Evolutionary conservation across 495 filamentous ascomycete species (phyloP), one percentile per base, ranked within the genome.

Genomic region (Aspergillus conjunctus): DNA sequence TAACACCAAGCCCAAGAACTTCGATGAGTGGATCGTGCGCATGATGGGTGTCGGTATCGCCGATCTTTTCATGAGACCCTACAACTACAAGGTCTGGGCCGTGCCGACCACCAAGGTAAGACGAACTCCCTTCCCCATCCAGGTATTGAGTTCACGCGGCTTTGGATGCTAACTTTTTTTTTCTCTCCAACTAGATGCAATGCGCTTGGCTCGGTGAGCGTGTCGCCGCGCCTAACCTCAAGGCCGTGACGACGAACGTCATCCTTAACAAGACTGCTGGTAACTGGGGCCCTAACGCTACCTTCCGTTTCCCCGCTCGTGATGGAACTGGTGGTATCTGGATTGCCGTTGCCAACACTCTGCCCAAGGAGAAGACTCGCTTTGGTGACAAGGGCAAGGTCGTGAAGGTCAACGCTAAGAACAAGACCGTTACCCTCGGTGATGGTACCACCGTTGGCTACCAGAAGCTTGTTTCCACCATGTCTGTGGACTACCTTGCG

Each of bases 31-130:
- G 94, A 98, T 99, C 69, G 74, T 98, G 62, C 86, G 93, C 58
- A 95, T 86, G 79, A 93, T 91, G 84, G 94, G 94, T 68, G 77
- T 79, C 65, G 94, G 95, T 66, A 83, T 99, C 64, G 94, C 94
- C 59, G 87, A 99, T 75, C 80, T 93, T 56, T 99, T 99, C 87
- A 99, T 99, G 94, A 81, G 95, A 68, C 94, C 94, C 48, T 99
- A 99, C 85, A 99, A 99, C 86, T 98, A 86, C 87, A 99, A 99
- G 81, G 94, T 98, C 71, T 99, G 94, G 94, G 95, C 94, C 59
- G 93, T 98, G 68, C 94, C 95, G 41, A 98, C 95, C 26, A 95
- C 90, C 59, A 96, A 95, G 89, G 94, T 97, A 83, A 62, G 79
- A n/a, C 56, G 56, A 18, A 18, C 8, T 8, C 8, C 26, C n/a